Base-by-base conservation (phyloP, 306 rosid genomes). In the Medicago lupulina region DNA sequence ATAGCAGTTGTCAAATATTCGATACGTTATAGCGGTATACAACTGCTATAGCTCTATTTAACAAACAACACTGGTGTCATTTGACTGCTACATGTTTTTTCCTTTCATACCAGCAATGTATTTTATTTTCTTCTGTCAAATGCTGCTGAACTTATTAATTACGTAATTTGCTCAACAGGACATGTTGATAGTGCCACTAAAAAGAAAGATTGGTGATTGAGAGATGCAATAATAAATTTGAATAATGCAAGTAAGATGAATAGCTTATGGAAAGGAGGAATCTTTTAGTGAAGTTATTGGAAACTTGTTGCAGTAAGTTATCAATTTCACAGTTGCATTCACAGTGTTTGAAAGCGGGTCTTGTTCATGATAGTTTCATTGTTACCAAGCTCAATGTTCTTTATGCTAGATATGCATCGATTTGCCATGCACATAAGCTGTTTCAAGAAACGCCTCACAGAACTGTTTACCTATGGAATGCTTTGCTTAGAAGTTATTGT, bases 401-500 rank as follows among this genome's bases (percentile, higher is more conserved):
- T 7, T 87, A 85, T 74, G 74, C 82, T 1, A 88, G 74, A 60
- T 78, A 87, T 71, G 79, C 76, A 9, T 84, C 90, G 17, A 71
- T 86, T 11, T 60, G 2, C 23, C 63, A 78, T 44, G 72, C 72
- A 67, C 72, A 44, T 67, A 67, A 67, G 3, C 57, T 67, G 72
- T 67, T 67, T 21, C 55, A 67, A 17, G 61, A 70, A 49, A 70
- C 75, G n/a, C 74, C 60, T 28, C 72, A 67, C 72, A 89, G 53
- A 81, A 80, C 85, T 46, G 86, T 82, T 16, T 81, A 80, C 71
- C 85, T 88, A 0, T 91, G 91, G 93, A 89, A 89, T 73, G 92
- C 92, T 46, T 58, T 86, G 25, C 89, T 91, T 8, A 81, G 97
- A 78, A 85, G 91, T 77, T 86, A 80, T 54, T 83, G 61, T 64